These are phyloP conservation scores for Penicillium ochrochloron DNA, from an alignment of 495 filamentous ascomycete species.

Conservation along the genomic window DNA sequence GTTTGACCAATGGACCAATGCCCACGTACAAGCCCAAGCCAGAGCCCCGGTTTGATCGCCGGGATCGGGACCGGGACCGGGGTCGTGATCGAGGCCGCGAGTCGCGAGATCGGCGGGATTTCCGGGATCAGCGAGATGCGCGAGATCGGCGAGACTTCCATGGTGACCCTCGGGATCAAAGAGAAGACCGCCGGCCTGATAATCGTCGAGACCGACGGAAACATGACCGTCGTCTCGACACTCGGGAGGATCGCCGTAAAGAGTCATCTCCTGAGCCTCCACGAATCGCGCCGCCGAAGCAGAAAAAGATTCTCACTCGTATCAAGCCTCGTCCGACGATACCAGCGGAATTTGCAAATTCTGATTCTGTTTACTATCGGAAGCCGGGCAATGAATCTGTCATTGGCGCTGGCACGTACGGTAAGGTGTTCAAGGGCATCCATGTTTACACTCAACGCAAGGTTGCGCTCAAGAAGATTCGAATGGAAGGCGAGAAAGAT, in stretches of 20 bases:
- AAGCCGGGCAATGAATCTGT: conserved; percentile 96
- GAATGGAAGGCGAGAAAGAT: conserved; percentile 96
- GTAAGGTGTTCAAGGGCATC: conserved; percentile 97
- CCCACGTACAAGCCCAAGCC: conserved; percentile 49
- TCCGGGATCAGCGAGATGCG: conserved; percentile 53
- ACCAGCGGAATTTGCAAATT: conserved; percentile 68
- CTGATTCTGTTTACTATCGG: conserved; percentile 86
- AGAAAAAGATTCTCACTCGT: conserved; percentile 71
- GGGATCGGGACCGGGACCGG: conserved; percentile 49
- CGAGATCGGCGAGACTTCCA: conserved; percentile 56
- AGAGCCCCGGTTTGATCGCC: conserved; percentile 48
- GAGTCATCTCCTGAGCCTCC: conserved; percentile 38
- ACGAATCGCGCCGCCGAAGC: conserved; percentile 53
- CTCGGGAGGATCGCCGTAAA: conserved; percentile 47
- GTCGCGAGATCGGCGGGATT: conserved; percentile 46
- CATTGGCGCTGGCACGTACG: conserved; percentile 90
- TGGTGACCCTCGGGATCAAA: conserved; percentile 52
- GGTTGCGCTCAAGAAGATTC: conserved; percentile 91
- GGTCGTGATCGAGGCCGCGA: conserved; percentile 49
- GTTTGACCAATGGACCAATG: conserved; percentile 43
- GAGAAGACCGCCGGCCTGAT: conserved; percentile 44
- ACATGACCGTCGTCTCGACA: conserved; percentile 35
- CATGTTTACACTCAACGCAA: conserved; percentile 91
- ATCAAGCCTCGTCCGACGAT: conserved; percentile 73
- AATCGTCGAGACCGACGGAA: conserved; percentile 44